A percentile compares a stretch with the other conserved stretches of the same genome.
phyloP scores from a whole-genome alignment of 768 basidiomycete genomes.

The Pleurotus djamor region DNA sequence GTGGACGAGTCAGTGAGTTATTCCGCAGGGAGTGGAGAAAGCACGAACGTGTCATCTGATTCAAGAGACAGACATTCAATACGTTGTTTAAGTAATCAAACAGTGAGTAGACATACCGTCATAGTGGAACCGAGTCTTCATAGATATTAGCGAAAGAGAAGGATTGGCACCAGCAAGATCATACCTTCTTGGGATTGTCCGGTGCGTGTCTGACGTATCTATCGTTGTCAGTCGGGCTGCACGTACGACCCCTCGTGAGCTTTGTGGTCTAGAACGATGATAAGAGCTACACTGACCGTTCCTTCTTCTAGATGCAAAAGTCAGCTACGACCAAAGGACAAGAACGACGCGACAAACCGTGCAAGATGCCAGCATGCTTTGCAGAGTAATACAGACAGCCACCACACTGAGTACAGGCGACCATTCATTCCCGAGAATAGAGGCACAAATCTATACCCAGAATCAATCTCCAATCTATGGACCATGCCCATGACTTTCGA shows the following conservation, averaged over 20 bases:
- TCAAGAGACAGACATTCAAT: not conserved
- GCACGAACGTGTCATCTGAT: not conserved
- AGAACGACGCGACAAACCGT: constrained; percentile 47
- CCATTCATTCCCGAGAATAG: constrained; percentile 89
- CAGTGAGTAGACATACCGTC: constrained; percentile 52
- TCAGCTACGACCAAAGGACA: not conserved
- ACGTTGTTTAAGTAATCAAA: not conserved
- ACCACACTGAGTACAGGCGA: constrained; percentile 84
- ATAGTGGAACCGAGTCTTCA: constrained; percentile 77
- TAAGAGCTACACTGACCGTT: constrained; percentile 48
- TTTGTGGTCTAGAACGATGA: not conserved
- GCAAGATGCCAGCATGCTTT: constrained; percentile 92
- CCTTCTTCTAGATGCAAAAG: constrained; percentile 32
- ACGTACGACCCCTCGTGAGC: constrained; percentile 5
- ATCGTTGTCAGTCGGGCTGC: constrained; percentile 81
- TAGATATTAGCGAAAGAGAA: not conserved
- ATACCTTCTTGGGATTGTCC: constrained; percentile 84
- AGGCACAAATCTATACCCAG: constrained; percentile 72
- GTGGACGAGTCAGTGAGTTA: no score
- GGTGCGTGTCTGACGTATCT: constrained; percentile 77
- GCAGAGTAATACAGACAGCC: constrained; percentile 80
- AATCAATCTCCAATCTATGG: no score
- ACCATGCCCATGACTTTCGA: no score
- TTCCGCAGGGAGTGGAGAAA: not conserved
- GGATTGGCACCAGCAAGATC: not conserved